phyloP scores from a whole-genome alignment of 257 asterid genomes.

The Solanum sejunctum region DNA sequence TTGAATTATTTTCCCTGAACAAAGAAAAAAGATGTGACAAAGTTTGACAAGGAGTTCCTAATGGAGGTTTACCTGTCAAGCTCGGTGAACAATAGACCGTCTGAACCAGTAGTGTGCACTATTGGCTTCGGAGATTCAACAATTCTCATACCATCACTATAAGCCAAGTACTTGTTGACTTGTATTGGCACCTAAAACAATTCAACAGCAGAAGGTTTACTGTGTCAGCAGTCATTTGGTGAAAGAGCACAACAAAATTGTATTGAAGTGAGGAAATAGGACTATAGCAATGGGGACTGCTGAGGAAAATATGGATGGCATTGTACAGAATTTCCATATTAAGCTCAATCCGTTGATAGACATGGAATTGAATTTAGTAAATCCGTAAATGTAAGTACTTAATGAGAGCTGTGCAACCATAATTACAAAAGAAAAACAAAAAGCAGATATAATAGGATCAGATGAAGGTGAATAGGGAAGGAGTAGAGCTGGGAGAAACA shows the following conservation, averaged over 20 bases:
- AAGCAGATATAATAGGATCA: not conserved
- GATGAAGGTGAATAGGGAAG: not conserved
- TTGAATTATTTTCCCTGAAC: not conserved
- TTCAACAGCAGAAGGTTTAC: not conserved
- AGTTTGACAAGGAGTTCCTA: not conserved
- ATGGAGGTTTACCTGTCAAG: constrained; percentile 24
- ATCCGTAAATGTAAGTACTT: not conserved
- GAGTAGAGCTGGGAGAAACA: not conserved
- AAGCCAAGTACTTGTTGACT: constrained; percentile 45
- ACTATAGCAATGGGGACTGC: not conserved
- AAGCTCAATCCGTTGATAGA: not conserved
- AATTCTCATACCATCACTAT: constrained; percentile 41
- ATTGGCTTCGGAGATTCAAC: constrained; percentile 32
- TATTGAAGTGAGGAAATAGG: not conserved
- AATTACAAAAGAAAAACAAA: too few species aligned
- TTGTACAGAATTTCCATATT: not conserved
- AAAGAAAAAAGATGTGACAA: not conserved
- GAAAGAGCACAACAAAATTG: not conserved
- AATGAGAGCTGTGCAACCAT: not conserved
- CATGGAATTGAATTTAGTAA: not conserved
- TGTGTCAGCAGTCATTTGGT: not conserved
- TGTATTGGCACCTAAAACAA: constrained; percentile 41
- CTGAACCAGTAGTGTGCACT: constrained; percentile 9
- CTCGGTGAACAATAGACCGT: constrained; percentile 19
- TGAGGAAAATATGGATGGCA: not conserved